phyloP scores from a whole-genome alignment of 2,329 filamentous ascomycete species.

The Paecilomyces variotii region DNA sequence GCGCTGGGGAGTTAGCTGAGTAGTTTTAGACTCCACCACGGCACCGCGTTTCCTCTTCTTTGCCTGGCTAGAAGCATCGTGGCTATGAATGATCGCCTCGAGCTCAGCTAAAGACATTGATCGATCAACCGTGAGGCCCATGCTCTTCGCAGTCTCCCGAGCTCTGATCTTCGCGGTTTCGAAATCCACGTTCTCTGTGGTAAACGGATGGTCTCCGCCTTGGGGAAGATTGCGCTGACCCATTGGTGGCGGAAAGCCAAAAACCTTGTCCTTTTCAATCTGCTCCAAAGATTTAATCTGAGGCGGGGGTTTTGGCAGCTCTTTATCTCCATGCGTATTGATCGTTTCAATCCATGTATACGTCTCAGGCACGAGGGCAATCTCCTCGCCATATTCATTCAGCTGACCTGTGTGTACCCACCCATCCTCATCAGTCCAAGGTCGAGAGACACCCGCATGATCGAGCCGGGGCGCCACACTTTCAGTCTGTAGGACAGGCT shows the following conservation, averaged over 20 bases:
- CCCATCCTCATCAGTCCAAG: conserved; percentile 21
- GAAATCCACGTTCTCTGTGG: conserved; percentile 16
- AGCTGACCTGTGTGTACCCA: conserved; percentile 22
- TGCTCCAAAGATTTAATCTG: conserved; percentile 20
- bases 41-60: conserved; percentile 3
- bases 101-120: conserved; percentile 13
- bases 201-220: conserved; percentile 9
- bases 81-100: conserved; percentile 10
- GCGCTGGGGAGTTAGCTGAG: not conserved
- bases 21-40: not conserved
- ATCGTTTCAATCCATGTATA: conserved; percentile 18
- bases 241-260: conserved; percentile 22
- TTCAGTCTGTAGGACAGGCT: not conserved
- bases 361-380: conserved; percentile 14
- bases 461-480: conserved; percentile 7
- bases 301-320: conserved; percentile 18
- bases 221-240: conserved; percentile 24
- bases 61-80: conserved; percentile 4
- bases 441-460: conserved; percentile 11
- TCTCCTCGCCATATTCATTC: conserved; percentile 22
- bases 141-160: conserved; percentile 14
- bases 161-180: conserved; percentile 14
- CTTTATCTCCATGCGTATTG: conserved; percentile 18
- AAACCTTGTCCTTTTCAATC: conserved; percentile 20
- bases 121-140: conserved; percentile 12